Base-by-base conservation (phyloP, 2,329 filamentous ascomycete genomes). In the Colletotrichum sansevieriae region DNA sequence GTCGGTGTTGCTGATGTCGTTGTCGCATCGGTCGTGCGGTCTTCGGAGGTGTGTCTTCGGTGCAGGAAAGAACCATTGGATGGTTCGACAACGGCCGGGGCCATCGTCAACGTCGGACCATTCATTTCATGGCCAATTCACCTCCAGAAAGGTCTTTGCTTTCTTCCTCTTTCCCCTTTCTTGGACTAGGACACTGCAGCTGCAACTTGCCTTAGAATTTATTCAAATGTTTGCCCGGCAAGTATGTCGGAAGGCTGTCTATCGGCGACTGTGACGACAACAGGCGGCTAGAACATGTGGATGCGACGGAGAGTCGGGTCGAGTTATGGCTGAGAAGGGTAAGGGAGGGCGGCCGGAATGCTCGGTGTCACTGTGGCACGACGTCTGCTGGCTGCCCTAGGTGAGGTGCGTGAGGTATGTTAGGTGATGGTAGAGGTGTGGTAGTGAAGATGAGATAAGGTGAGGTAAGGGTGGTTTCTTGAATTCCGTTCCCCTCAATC, bases 51-150 rank as follows among this genome's bases (percentile, higher is more conserved):
- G 67, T 77, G 76, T 49, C 80, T 79, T 71, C 76, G 76, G 68
- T 76, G 65, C 70, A 79, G 76, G 60, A 68, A 64, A 22, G 75
- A 71, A 55, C 75, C 58, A 72, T 62, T 68, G 20, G 64, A 51
- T 58, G 67, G 66, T 71, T 78, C 75, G 49, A 71, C 59, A 65
- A 78, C 74, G 71, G 78, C 78, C 75, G 79, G 75, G 70, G 80
- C 77, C 80, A 81, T 81, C 74, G 77, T 78, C 74, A 78, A 71
- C 52, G 77, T 76, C 70, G 78, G 73, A 62, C 75, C 76, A 60
- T 75, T 76, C 78, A 79, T 79, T 71, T 75, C 78, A 81, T 79
- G 75, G 72, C 76, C 63, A 61, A 57, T 47, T 65, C 56, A 49
- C 62, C 57, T 18, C 12, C 39, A 56, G 62, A 9, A 29, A 44